phyloP scores from a whole-genome alignment of 2,329 filamentous ascomycete species.

The Trichoderma atrobrunneum region DNA sequence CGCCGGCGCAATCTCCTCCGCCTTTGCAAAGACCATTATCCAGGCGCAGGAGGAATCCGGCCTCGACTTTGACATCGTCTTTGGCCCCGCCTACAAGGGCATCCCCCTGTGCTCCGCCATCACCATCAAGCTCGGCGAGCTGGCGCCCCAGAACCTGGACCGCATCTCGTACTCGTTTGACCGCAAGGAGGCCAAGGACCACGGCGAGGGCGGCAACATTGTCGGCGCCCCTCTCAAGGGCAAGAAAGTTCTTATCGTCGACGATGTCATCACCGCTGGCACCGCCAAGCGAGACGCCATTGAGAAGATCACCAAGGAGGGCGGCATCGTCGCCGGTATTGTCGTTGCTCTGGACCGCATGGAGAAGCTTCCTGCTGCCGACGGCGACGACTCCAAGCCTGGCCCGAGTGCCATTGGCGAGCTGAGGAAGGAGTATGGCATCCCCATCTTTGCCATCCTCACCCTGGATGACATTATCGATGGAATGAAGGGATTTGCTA shows the following conservation, averaged over 20 bases:
- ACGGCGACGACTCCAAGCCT: slow-evolving; percentile 64
- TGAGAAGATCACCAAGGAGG: slow-evolving; percentile 80
- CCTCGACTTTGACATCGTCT: slow-evolving; percentile 76
- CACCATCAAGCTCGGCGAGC: slow-evolving; percentile 68
- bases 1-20: slow-evolving; percentile 71
- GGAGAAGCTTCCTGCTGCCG: slow-evolving; percentile 70
- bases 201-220: slow-evolving; percentile 91
- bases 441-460: slow-evolving; percentile 80
- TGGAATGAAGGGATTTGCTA: slow-evolving; percentile 61
- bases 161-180: slow-evolving; percentile 84
- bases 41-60: slow-evolving; percentile 42
- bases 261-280: slow-evolving; percentile 95
- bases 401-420: slow-evolving; percentile 81
- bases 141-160: slow-evolving; percentile 65
- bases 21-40: slow-evolving; percentile 70
- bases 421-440: slow-evolving; percentile 75
- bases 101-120: slow-evolving; percentile 84
- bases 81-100: slow-evolving; percentile 95
- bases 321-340: slow-evolving; percentile 81
- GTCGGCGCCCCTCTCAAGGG: slow-evolving; percentile 83
- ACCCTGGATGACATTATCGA: slow-evolving; percentile 80
- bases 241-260: slow-evolving; percentile 83
- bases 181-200: slow-evolving; percentile 93
- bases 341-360: slow-evolving; percentile 84
- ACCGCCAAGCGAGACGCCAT: slow-evolving; percentile 93